Base-by-base conservation (phyloP, 768 basidiomycete genomes). In the Ephemerocybe angulata region DNA sequence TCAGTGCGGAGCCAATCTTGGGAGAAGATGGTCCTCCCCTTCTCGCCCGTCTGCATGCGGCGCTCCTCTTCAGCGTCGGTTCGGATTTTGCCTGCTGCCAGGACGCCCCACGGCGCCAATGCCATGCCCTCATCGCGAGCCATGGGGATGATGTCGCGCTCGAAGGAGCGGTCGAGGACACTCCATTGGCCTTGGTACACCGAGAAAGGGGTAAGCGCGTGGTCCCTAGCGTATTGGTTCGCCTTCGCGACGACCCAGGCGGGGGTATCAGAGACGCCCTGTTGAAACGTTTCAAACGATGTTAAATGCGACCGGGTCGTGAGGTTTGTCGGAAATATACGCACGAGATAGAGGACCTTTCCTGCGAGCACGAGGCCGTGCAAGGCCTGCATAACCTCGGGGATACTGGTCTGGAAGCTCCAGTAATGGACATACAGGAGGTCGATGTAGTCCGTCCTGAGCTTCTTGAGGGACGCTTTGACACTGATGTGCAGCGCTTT, bases 331-430 rank as follows among this genome's bases (percentile, higher is more conserved):
- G 33, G 17, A 35, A 8, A 15, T 17, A 19, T 37, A 31, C 42
- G 48, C 56, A 71, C 71, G 4, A 71, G 64, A 58, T 78, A 79
- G 3, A 78, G 62, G 2, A 83, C 80, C 58, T 83, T 81, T 13
- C 82, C 76, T 25, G 69, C 59, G 4, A 63, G 65, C 30, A 85
- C 77, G 33, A 85, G 72, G 17, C 70, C 66, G 57, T 85, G 78
- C 8, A 85, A 67, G 5, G 71, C 64, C 37, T 74, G 72, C 81
- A 85, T 82, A 42, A 84, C 64, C 64, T 86, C 83, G 60, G 78
- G 76, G 46, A 84, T 69, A 8, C 72, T 66, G 19, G 76, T 78
- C 4, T 68, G 61, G 53, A 69, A 78, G 60, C 83, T 82, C 81
- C 80, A 79, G 63, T 67, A 75, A 50, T 77, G 74, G 4, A 76